phyloP scores from a whole-genome alignment of 441 rosid species.

The Rhodomyrtus psidioides region DNA sequence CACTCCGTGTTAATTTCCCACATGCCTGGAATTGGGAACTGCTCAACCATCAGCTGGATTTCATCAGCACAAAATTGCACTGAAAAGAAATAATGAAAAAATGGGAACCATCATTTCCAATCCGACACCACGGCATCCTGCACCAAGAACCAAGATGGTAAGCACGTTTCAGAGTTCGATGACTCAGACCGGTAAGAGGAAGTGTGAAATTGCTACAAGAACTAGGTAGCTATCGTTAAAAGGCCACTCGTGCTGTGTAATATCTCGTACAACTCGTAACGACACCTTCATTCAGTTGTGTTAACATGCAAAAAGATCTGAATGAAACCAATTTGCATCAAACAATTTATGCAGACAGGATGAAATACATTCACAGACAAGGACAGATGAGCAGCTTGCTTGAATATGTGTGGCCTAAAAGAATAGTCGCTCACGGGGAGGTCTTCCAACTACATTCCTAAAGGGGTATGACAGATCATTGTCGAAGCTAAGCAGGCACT shows the following conservation, averaged over 20 bases:
- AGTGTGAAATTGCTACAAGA: background rate
- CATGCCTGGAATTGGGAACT: constrained; percentile 16
- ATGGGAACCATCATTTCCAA: constrained; percentile 36
- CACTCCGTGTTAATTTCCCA: constrained; percentile 13
- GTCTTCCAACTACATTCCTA: background rate
- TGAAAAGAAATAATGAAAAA: constrained; percentile 55
- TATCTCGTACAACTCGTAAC: background rate
- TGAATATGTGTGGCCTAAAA: background rate
- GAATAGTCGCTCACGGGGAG: background rate
- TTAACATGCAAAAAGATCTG: background rate
- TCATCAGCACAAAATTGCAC: constrained; percentile 38
- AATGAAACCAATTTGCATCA: background rate
- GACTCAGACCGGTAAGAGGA: too few species aligned
- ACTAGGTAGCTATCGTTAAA: background rate
- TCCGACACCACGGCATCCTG: constrained; percentile 37
- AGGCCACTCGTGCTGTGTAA: background rate
- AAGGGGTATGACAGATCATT: background rate
- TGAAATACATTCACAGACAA: background rate
- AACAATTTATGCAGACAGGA: background rate
- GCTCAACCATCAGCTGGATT: constrained; percentile 19
- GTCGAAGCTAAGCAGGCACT: background rate
- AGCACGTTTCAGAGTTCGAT: background rate
- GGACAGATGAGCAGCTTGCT: background rate
- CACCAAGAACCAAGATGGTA: constrained; percentile 1
- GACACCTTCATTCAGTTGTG: background rate